Conservation (phyloP, 2,329 filamentous ascomycete genomes). For the Rutstroemia sp. region DNA sequence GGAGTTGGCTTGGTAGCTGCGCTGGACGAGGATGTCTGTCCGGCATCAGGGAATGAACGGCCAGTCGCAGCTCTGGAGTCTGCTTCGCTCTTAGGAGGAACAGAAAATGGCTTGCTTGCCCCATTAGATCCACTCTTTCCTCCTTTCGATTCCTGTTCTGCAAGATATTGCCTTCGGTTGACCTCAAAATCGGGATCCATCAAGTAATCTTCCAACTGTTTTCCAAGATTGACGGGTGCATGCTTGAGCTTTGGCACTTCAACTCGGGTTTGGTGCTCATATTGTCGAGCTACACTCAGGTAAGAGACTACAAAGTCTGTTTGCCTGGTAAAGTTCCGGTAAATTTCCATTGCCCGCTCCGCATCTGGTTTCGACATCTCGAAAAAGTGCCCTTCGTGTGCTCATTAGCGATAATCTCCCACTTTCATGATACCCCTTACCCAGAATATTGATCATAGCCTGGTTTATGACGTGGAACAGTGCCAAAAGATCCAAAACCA, state of each 20-base stretch:
- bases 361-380: constrained; percentile 96
- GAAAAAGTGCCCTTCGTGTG: constrained; percentile 75
- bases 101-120: constrained; percentile 38
- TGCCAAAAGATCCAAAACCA: constrained; percentile 82
- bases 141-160: constrained; percentile 66
- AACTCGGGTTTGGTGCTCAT: constrained; percentile 84
- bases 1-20: constrained; percentile 30
- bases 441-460: constrained; percentile 91
- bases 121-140: constrained; percentile 20
- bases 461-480: constrained; percentile 95
- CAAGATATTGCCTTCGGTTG: constrained; percentile 84
- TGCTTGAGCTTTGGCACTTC: constrained; percentile 97
- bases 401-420: constrained; percentile 15
- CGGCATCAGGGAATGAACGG: constrained; percentile 26
- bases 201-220: constrained; percentile 88
- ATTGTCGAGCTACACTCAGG: constrained; percentile 77
- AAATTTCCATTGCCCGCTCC: constrained; percentile 83
- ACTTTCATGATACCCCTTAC: constrained; percentile 40
- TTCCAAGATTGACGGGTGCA: constrained; percentile 83
- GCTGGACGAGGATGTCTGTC: constrained; percentile 33
- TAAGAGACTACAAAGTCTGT: constrained; percentile 92
- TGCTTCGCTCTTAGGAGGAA: constrained; percentile 29
- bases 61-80: constrained; percentile 24
- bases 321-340: constrained; percentile 84
- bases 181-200: constrained; percentile 93